A percentile compares a stretch with the other conserved stretches of the same genome.
These are phyloP conservation scores for Neurospora cerealis DNA, from an alignment of 495 filamentous ascomycete genomes.

Conservation along the genomic window DNA sequence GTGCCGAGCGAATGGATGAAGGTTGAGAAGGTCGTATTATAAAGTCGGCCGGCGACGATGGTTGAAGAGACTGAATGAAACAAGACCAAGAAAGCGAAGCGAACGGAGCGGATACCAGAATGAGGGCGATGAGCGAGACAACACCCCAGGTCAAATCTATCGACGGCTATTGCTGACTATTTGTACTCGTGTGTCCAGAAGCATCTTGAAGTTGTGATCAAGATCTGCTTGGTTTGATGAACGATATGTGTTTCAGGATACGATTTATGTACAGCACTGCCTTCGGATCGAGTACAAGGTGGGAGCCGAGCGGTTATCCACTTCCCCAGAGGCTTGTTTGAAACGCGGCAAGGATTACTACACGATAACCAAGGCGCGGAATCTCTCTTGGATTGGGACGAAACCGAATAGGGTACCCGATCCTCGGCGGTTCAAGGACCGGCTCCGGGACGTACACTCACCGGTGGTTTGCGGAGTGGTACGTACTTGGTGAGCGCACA, in stretches of 20 bases:
- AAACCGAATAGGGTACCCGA: background rate
- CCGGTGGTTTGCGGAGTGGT: too few species aligned
- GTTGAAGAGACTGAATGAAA: background rate
- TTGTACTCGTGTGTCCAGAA: conserved; percentile 22
- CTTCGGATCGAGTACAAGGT: background rate
- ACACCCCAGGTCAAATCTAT: conserved; percentile 8
- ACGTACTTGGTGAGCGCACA: too few species aligned
- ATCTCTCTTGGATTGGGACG: background rate
- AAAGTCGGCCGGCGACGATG: conserved; percentile 41
- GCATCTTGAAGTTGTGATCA: conserved; percentile 7
- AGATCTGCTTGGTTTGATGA: conserved; percentile 16
- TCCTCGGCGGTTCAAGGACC: too few species aligned
- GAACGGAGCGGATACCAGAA: conserved; percentile 13
- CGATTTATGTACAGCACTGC: background rate
- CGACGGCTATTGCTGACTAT: conserved; percentile 14
- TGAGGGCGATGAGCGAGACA: conserved; percentile 12
- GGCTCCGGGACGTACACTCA: too few species aligned
- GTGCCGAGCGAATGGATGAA: background rate
- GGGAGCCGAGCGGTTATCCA: background rate
- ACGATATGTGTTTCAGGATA: conserved; percentile 18
- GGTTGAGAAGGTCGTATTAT: conserved; percentile 12
- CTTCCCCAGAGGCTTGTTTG: background rate
- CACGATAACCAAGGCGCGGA: background rate
- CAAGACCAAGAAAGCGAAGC: conserved; percentile 10
- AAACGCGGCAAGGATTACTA: background rate